Evolutionary conservation across 2,329 filamentous ascomycete species (phyloP), one percentile per base, ranked within the genome.

Genomic region (Seiridium unicorne): DNA sequence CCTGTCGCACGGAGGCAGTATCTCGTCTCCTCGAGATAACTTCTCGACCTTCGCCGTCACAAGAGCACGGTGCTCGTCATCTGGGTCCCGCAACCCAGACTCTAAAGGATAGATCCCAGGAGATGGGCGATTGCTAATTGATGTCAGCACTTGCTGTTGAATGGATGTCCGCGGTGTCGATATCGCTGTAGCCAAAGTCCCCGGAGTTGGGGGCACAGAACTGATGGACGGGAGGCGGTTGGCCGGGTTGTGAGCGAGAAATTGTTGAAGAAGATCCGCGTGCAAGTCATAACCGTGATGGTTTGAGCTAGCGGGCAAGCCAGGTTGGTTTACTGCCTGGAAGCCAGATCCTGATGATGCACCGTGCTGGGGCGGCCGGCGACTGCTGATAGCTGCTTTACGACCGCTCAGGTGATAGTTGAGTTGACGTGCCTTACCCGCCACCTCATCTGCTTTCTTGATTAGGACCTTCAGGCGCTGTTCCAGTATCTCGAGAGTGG

Each of bases 1-100:
- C 44, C 92, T 83, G 71, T 96, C 93, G 70, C 92, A 96, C 0
- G 92, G 91, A 8, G 92, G 93, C n/a, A 86, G 75, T 54, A 96
- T 90, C 5, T 85, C 79, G 58, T 92, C 89, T 3, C 91, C 91
- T 53, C 90, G 88, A 53, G 84, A 80, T 3, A 96, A 76, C 55
- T 87, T 86, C 67, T 96, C 92, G 76, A 94, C 91, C 61, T 88
- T 86, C 44, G 89, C 80, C 8, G 90, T 86, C 77, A 94, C 91
- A 60, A 91, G 80, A 5, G 84, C 67, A 9, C 79, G 72, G 53
- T 80, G 68, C 58, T 72, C 71, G 58, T 73, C 71, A 46, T 73
- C 72, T 4, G 66, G 61, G 48, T 74, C 71, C 32, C 67, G 69
- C 1, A 66, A 63, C 40, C 64, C 63, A 5, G 68, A 65, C 32